These are phyloP conservation scores for Corymbia calophylla DNA, from an alignment of 441 rosid genomes.

Conservation along the genomic window DNA sequence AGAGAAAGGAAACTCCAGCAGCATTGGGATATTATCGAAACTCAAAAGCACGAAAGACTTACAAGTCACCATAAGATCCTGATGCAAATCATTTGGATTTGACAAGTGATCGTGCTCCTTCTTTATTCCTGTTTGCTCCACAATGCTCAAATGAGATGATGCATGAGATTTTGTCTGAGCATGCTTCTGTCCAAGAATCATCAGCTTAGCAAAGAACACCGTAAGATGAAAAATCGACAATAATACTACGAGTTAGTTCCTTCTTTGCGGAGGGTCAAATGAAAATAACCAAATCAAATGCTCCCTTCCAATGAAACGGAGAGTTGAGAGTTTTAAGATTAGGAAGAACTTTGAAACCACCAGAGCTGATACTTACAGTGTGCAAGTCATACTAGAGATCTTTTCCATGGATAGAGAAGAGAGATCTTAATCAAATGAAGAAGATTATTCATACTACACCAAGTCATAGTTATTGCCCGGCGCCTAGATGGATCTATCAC, in stretches of 20 bases:
- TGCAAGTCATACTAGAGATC: neutral
- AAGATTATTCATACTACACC: neutral
- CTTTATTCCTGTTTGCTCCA: slow-evolving; percentile 21
- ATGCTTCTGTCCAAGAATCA: slow-evolving; percentile 38
- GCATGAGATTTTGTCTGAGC: slow-evolving; percentile 36
- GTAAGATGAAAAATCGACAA: neutral
- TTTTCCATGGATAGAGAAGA: neutral
- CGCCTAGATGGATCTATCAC: neutral
- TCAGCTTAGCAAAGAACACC: neutral
- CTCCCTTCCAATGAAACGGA: neutral
- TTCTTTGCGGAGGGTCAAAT: neutral
- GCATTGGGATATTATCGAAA: neutral
- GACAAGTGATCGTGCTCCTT: slow-evolving; percentile 30
- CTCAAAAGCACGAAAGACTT: slow-evolving; percentile 18
- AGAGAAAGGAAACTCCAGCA: neutral
- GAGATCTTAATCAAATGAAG: neutral
- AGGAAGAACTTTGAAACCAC: neutral
- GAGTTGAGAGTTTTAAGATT: neutral
- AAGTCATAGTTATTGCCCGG: neutral
- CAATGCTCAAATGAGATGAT: slow-evolving; percentile 35
- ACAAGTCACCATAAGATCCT: slow-evolving; percentile 70
- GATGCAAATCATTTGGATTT: slow-evolving; percentile 69
- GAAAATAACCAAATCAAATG: neutral
- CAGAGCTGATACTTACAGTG: neutral
- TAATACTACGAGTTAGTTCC: neutral